Evolutionary conservation across 139 green algal genomes (phyloP).

Genomic region (Zygnema circumcarinatum): DNA sequence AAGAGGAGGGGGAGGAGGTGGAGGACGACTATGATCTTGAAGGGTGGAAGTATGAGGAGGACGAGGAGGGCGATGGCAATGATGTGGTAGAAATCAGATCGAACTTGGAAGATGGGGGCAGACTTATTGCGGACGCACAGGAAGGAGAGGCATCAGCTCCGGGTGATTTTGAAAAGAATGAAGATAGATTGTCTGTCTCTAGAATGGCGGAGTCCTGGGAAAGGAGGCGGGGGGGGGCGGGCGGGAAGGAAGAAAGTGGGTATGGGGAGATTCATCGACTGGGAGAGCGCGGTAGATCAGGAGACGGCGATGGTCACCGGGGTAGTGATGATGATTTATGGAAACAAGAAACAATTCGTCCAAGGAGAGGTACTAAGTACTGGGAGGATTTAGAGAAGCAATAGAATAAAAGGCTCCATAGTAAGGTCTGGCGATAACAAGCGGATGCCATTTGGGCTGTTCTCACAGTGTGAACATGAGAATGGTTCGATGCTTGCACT

Average conservation of each 20-base stretch:
- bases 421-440: too few relatives aligned
- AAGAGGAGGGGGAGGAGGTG: constrained; percentile 25
- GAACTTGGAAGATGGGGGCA: background rate
- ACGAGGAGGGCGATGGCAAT: background rate
- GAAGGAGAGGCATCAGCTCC: background rate
- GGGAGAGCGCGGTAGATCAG: too few relatives aligned
- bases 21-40: constrained; percentile 13
- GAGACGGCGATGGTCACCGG: too few relatives aligned
- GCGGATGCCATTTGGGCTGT: too few relatives aligned
- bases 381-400: background rate
- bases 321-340: too few relatives aligned
- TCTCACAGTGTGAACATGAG: too few relatives aligned
- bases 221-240: background rate
- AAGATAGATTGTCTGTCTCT: background rate
- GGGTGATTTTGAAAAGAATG: background rate
- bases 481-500: too few relatives aligned
- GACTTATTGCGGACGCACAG: background rate
- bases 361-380: background rate
- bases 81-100: background rate
- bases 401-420: background rate
- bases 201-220: background rate
- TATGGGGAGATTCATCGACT: background rate
- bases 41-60: background rate
- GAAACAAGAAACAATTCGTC: too few relatives aligned
- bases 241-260: background rate